Conservation (phyloP, 2,329 filamentous ascomycete species). For the Trichoderma semiorbis region DNA sequence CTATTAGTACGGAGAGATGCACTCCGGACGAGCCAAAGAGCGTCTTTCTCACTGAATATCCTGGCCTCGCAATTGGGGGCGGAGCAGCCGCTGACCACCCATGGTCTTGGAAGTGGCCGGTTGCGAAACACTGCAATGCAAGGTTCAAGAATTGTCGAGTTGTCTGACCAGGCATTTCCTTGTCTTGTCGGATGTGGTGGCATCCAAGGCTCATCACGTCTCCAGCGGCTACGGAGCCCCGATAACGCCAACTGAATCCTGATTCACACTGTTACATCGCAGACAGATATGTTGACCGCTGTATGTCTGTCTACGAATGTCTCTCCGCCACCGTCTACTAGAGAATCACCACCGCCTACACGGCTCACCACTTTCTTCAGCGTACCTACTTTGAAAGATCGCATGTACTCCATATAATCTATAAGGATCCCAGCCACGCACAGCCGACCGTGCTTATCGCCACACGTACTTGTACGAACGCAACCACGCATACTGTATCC, state of each 20-base stretch:
- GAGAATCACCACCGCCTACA: background rate
- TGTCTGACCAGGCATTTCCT: conserved; percentile 5
- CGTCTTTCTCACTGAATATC: background rate
- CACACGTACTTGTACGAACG: background rate
- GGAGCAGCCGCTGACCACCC: conserved; percentile 1
- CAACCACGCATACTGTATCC: background rate
- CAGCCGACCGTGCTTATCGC: background rate
- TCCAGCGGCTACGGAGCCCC: background rate
- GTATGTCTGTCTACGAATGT: background rate
- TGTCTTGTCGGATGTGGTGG: conserved; percentile 10
- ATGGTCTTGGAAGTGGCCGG: background rate
- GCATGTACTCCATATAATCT: background rate
- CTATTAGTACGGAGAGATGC: background rate
- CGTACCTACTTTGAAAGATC: too few relatives aligned
- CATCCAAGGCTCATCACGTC: background rate
- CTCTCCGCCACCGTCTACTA: background rate
- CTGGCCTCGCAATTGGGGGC: background rate
- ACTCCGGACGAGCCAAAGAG: background rate
- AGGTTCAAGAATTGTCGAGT: background rate
- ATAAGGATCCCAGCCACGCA: background rate
- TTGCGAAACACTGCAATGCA: background rate
- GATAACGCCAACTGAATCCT: background rate
- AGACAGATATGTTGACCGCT: background rate
- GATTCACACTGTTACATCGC: background rate
- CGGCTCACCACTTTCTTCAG: background rate